Evolutionary conservation across 2,329 filamentous ascomycete genomes (phyloP).

Genomic region (Phialemonium atrogriseum): DNA sequence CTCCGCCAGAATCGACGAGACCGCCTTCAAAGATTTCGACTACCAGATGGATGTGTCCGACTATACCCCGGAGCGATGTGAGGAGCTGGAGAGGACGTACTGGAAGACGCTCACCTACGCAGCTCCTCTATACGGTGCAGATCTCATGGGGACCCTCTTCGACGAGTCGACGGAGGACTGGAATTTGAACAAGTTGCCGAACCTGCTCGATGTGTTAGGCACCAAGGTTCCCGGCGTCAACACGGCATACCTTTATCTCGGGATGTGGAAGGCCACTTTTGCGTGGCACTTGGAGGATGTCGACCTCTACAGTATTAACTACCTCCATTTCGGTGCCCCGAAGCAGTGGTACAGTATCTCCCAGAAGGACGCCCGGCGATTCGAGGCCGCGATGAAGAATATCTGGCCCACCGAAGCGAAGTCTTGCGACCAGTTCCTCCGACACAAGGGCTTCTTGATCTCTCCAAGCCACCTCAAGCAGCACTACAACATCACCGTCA

Average conservation of each 20-base stretch:
- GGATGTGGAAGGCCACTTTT: conserved; percentile 99
- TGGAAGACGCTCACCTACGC: conserved; percentile 98
- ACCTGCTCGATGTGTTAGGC: conserved; percentile 85
- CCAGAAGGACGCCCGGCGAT: conserved; percentile 84
- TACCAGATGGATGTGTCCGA: conserved; percentile 84
- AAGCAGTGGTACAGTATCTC: conserved; percentile 99
- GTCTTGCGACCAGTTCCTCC: conserved; percentile 89
- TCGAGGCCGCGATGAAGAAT: conserved; percentile 90
- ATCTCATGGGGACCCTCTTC: conserved; percentile 93
- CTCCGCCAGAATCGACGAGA: conserved; percentile 76
- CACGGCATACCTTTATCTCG: conserved; percentile 92
- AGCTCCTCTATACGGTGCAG: conserved; percentile 88
- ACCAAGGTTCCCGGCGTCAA: conserved; percentile 97
- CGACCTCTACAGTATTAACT: conserved; percentile 99
- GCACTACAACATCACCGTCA: conserved; percentile 91
- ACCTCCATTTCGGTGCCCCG: conserved; percentile 94
- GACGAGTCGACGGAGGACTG: conserved; percentile 75
- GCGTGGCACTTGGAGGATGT: conserved; percentile 99
- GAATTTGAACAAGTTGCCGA: conserved; percentile 94
- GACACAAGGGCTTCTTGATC: conserved; percentile 95
- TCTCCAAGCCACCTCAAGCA: conserved; percentile 81
- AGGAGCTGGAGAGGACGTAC: conserved; percentile 88
- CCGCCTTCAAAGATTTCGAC: conserved; percentile 83
- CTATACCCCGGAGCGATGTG: conserved; percentile 83
- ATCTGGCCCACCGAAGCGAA: conserved; percentile 95